phyloP scores from a whole-genome alignment of 148 eudicot species.

The Rheum nobile region DNA sequence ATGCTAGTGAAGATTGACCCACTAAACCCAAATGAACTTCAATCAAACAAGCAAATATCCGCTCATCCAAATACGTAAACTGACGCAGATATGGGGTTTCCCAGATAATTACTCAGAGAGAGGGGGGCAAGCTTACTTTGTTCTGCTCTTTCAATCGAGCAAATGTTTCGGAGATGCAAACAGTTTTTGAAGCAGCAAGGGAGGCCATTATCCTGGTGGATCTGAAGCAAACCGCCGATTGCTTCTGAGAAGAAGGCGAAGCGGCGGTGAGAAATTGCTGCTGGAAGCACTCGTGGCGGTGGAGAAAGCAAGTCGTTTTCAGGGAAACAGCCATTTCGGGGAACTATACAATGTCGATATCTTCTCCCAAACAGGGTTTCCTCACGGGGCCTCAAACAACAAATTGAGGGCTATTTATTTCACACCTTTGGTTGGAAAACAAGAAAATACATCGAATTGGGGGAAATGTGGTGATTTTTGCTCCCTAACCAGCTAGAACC shows the following conservation, averaged over 20 bases:
- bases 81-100: background rate
- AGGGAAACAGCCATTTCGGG: background rate
- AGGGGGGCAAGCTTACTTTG: constrained; percentile 27
- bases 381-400: background rate
- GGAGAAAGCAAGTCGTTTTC: constrained; percentile 1
- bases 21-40: background rate
- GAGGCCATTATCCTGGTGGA: constrained; percentile 2
- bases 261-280: background rate
- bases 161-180: constrained; percentile 75
- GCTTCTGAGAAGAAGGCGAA: background rate
- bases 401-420: background rate
- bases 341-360: background rate
- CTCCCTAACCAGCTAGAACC: background rate
- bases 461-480: background rate
- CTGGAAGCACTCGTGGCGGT: background rate
- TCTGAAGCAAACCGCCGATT: background rate
- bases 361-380: background rate
- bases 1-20: background rate
- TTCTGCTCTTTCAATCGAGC: constrained; percentile 44
- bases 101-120: background rate
- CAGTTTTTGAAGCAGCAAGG: constrained; percentile 17
- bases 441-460: background rate
- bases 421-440: too few species aligned
- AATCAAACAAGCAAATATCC: background rate
- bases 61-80: background rate